Percentiles rank a stretch among this genome's conserved stretches.
These are phyloP conservation scores for Epicoccum nigrum DNA, from an alignment of 2,329 filamentous ascomycete genomes.

Conservation along the genomic window DNA sequence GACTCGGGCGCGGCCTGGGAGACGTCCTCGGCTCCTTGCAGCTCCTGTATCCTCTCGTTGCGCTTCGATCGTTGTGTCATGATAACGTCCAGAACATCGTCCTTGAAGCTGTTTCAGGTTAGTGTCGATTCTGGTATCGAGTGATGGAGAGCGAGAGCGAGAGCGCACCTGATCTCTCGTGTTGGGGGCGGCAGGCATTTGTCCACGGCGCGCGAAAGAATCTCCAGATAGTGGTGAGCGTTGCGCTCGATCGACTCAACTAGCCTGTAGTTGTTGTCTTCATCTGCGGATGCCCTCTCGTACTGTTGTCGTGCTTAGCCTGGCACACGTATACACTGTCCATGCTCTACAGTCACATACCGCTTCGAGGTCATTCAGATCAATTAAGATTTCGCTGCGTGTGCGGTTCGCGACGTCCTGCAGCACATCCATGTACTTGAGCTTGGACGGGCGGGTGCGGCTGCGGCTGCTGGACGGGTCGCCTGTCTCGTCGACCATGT, in stretches of 20 bases:
- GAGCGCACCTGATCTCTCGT: conserved; percentile 73
- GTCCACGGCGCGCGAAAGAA: conserved; percentile 87
- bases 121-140: conserved; percentile 10
- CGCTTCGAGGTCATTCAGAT: conserved; percentile 82
- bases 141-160: conserved; percentile 28
- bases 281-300: conserved; percentile 69
- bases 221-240: conserved; percentile 93
- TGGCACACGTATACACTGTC: not conserved
- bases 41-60: conserved; percentile 73
- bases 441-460: conserved; percentile 60
- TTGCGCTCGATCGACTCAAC: conserved; percentile 88
- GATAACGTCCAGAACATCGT: conserved; percentile 95
- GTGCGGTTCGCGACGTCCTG: conserved; percentile 85
- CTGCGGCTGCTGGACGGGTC: conserved; percentile 57
- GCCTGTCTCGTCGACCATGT: conserved; percentile 86
- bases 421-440: conserved; percentile 88
- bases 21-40: conserved; percentile 52
- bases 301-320: conserved; percentile 61
- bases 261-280: conserved; percentile 67
- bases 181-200: conserved; percentile 80
- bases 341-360: conserved; percentile 59
- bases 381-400: conserved; percentile 78
- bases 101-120: conserved; percentile 76
- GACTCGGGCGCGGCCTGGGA: conserved; percentile 71
- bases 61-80: conserved; percentile 89